A percentile compares a stretch with the other conserved stretches of the same genome.
phyloP scores from a whole-genome alignment of 805 yeast species.

The Yamadazyma laniorum region DNA sequence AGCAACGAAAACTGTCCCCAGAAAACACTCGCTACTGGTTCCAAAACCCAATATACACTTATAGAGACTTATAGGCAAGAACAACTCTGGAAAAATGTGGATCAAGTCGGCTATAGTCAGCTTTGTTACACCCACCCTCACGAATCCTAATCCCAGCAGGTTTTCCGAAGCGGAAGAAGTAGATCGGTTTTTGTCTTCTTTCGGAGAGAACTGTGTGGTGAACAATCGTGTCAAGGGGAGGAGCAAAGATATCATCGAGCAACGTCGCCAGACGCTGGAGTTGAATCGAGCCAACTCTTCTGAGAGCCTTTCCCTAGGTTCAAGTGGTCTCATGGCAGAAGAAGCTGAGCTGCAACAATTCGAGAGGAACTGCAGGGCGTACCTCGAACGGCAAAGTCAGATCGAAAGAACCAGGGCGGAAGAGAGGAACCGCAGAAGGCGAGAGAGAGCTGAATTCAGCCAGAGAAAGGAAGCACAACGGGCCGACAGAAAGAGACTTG shows the following conservation, averaged over 20 bases:
- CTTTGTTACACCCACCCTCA: conserved; percentile 14
- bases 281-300: not conserved
- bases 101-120: conserved; percentile 9
- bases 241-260: conserved; percentile 5
- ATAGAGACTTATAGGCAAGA: too few relatives aligned
- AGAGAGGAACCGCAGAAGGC: conserved; percentile 1
- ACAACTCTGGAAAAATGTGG: too few relatives aligned
- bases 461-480: conserved; percentile 1
- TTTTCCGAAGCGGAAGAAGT: conserved; percentile 5
- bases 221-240: conserved; percentile 6
- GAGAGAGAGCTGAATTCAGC: not conserved
- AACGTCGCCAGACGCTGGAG: not conserved
- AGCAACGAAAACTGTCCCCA: too few relatives aligned
- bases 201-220: conserved; percentile 2
- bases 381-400: too few relatives aligned
- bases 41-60: too few relatives aligned
- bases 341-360: not conserved
- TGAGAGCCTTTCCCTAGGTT: too few relatives aligned
- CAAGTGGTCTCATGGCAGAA: not conserved
- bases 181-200: conserved; percentile 3
- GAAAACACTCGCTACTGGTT: too few relatives aligned
- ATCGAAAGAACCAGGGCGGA: not conserved
- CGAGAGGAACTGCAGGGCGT: too few relatives aligned
- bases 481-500: not conserved
- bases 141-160: conserved; percentile 11